Conservation (phyloP, 495 filamentous ascomycete species). For the Daldinia decipiens region DNA sequence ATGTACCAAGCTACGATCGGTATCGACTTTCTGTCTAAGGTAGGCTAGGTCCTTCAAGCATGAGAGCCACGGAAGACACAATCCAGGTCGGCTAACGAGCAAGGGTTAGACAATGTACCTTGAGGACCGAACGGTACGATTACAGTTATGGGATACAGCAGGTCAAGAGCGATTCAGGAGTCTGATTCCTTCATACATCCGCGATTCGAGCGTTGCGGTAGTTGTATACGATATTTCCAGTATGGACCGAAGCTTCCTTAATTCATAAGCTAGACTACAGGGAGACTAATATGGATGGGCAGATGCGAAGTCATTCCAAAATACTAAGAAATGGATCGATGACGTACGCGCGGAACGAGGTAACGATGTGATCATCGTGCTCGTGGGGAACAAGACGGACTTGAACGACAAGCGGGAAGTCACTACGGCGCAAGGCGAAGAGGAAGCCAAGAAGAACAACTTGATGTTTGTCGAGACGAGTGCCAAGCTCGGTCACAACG, state of each 20-base stretch:
- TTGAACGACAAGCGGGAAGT: conserved; percentile 97
- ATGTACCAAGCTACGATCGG: conserved; percentile 99
- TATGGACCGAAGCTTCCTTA: conserved; percentile 42
- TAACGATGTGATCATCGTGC: conserved; percentile 97
- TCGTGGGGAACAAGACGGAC: conserved; percentile 99
- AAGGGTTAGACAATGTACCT: conserved; percentile 92
- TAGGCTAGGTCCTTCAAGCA: conserved; percentile 50
- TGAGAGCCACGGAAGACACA: neutral
- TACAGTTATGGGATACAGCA: conserved; percentile 98
- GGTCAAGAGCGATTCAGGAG: conserved; percentile 97
- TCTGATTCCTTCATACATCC: conserved; percentile 96
- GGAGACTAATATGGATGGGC: conserved; percentile 30
- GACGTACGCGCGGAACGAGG: conserved; percentile 96
- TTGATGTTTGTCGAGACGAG: conserved; percentile 99
- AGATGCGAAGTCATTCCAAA: conserved; percentile 94
- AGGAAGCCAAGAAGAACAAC: conserved; percentile 97
- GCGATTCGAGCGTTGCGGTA: conserved; percentile 94
- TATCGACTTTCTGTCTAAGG: conserved; percentile 99
- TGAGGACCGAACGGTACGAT: conserved; percentile 94
- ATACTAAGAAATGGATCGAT: conserved; percentile 99
- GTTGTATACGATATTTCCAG: conserved; percentile 99
- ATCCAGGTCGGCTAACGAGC: conserved; percentile 41
- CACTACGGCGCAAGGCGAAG: conserved; percentile 92
- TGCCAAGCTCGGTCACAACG: conserved; percentile 97
- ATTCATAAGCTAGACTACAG: neutral